Evolutionary conservation across 371 early-diverging fungal genomes (phyloP).

Genomic region (Smittium culicis): DNA sequence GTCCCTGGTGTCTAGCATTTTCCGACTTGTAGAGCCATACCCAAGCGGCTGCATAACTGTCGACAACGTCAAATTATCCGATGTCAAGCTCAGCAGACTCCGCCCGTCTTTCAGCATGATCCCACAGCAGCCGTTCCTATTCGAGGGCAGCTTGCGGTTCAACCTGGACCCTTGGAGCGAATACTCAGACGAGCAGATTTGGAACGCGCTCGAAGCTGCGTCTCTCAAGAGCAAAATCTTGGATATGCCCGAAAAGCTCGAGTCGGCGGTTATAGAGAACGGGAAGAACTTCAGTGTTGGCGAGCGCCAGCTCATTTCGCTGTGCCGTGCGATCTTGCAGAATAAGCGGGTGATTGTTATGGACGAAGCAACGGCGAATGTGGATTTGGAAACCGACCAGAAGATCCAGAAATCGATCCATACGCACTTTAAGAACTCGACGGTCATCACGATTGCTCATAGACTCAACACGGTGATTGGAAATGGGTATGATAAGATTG

Average conservation of each 20-base stretch:
- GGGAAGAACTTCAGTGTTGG: conserved; percentile 48
- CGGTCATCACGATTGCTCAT: conserved; percentile 60
- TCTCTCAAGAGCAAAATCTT: conserved; percentile 27
- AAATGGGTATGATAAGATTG: too few species aligned
- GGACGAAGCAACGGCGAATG: conserved; percentile 48
- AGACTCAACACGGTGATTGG: conserved; percentile 65
- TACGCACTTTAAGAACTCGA: conserved; percentile 40
- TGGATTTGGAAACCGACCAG: conserved; percentile 41
- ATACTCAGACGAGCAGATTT: conserved; percentile 35
- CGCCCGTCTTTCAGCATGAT: conserved; percentile 46
- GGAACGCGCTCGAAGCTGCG: conserved; percentile 30
- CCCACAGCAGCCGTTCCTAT: conserved; percentile 45
- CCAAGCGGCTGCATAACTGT: conserved; percentile 37
- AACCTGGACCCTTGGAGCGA: conserved; percentile 41
- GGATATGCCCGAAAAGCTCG: conserved; percentile 19
- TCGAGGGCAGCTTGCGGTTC: conserved; percentile 39
- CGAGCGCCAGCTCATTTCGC: conserved; percentile 38
- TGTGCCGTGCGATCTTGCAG: conserved; percentile 33
- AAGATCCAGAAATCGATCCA: conserved; percentile 55
- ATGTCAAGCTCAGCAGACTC: conserved; percentile 38
- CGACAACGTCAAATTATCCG: conserved; percentile 39
- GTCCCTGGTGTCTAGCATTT: conserved; percentile 36
- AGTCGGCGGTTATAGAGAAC: conserved; percentile 29
- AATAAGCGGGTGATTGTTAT: conserved; percentile 40
- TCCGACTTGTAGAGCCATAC: conserved; percentile 40